These are phyloP conservation scores for Diaporthe sp. DNA, from an alignment of 2,329 filamentous ascomycete genomes.

Conservation along the genomic window DNA sequence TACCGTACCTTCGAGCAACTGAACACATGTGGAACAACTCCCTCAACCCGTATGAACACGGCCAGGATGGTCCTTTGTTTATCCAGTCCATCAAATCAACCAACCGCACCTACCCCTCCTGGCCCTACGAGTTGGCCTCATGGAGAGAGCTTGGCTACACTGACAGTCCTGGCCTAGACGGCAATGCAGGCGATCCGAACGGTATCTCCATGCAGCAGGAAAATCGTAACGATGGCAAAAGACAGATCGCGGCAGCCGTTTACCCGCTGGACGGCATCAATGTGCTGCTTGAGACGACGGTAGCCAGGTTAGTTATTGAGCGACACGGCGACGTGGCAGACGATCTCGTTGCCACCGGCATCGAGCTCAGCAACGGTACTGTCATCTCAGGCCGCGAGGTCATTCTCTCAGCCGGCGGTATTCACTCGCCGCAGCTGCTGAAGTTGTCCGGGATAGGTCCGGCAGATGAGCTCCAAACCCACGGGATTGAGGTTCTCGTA, in stretches of 20 bases:
- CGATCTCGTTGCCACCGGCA: background rate
- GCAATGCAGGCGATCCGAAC: constrained; percentile 43
- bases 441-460: constrained; percentile 50
- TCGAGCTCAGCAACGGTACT: constrained; percentile 1
- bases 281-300: constrained; percentile 11
- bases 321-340: background rate
- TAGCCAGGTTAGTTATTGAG: constrained; percentile 1
- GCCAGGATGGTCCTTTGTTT: constrained; percentile 34
- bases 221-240: constrained; percentile 40
- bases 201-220: constrained; percentile 44
- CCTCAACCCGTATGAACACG: background rate
- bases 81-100: constrained; percentile 45
- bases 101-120: constrained; percentile 50
- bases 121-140: constrained; percentile 44
- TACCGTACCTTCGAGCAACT: constrained; percentile 54
- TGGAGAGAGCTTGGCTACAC: constrained; percentile 50
- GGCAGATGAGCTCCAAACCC: constrained; percentile 40
- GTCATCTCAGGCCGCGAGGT: constrained; percentile 43
- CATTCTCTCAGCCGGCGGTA: constrained; percentile 47
- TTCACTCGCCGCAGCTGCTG: constrained; percentile 49
- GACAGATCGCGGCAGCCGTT: constrained; percentile 38
- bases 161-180: constrained; percentile 37
- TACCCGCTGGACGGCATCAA: constrained; percentile 27
- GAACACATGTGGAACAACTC: constrained; percentile 45
- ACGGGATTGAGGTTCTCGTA: constrained; percentile 45